Conservation (phyloP, 1,284 basidiomycete species). For the Trichosporon coremiiforme region DNA sequence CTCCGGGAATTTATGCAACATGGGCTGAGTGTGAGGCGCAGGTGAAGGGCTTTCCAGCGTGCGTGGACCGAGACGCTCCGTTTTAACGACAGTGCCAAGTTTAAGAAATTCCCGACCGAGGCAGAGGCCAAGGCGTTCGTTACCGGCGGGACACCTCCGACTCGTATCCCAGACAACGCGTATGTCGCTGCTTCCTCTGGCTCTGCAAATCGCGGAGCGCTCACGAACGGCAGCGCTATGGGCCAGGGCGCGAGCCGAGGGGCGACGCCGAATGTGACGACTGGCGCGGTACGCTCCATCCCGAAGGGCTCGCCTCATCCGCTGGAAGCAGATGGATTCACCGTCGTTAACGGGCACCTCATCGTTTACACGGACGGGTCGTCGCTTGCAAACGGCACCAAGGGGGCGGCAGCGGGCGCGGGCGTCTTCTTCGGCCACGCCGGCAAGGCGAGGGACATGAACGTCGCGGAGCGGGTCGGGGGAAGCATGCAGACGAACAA, state of each 20-base stretch:
- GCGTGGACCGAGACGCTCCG: slow-evolving; percentile 22
- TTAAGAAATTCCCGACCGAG: slow-evolving; percentile 51
- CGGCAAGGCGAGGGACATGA: slow-evolving; percentile 44
- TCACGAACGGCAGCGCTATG: too few relatives aligned
- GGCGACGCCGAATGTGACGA: not conserved
- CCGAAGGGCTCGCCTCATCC: not conserved
- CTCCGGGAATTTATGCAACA: slow-evolving; percentile 49
- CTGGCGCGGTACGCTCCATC: not conserved
- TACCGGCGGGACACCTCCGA: not conserved
- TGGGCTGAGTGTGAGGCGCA: slow-evolving; percentile 53
- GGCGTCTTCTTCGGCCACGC: slow-evolving; percentile 53
- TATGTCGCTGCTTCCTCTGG: not conserved
- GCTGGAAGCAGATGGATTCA: slow-evolving; percentile 42
- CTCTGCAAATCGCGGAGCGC: not conserved
- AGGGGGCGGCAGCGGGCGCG: slow-evolving; percentile 48
- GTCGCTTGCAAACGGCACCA: slow-evolving; percentile 48
- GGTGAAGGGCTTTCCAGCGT: slow-evolving; percentile 49
- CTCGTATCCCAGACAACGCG: not conserved
- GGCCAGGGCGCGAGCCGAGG: not conserved
- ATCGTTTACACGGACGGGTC: slow-evolving; percentile 56
- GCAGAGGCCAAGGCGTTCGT: slow-evolving; percentile 44
- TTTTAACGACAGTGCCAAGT: slow-evolving; percentile 39
- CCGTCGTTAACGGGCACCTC: slow-evolving; percentile 36
- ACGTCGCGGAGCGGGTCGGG: slow-evolving; percentile 52
- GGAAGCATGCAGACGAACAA: slow-evolving; percentile 56